These are phyloP conservation scores for Passalora sequoiae DNA, from an alignment of 2,329 filamentous ascomycete species.

Conservation along the genomic window DNA sequence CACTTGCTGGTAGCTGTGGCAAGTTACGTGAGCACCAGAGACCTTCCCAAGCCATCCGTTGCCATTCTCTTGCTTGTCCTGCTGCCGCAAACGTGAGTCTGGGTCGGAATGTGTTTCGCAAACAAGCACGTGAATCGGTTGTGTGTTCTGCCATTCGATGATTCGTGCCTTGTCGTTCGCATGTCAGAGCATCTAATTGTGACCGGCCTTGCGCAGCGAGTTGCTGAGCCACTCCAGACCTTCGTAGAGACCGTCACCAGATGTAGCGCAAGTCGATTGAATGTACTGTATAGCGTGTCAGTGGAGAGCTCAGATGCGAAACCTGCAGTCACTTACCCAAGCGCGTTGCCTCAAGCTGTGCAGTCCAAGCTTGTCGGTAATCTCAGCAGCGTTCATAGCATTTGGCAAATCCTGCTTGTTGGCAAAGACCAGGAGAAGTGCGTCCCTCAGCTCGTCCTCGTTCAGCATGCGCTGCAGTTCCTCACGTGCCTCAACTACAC, in stretches of 20 bases:
- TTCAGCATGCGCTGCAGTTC: constrained; percentile 97
- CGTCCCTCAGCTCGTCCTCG: constrained; percentile 96
- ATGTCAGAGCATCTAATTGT: constrained; percentile 37
- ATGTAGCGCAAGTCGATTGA: constrained; percentile 98
- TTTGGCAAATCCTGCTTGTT: constrained; percentile 98
- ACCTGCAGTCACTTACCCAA: constrained; percentile 69
- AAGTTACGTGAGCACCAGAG: constrained; percentile 15
- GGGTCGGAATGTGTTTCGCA: constrained; percentile 10
- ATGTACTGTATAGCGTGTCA: constrained; percentile 63
- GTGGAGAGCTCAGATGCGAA: background rate
- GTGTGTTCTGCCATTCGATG: constrained; percentile 16
- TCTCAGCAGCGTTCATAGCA: constrained; percentile 99
- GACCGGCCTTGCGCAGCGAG: constrained; percentile 51
- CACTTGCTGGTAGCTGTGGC: constrained; percentile 20
- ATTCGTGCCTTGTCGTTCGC: constrained; percentile 19
- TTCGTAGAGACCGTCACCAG: constrained; percentile 98
- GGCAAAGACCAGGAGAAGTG: constrained; percentile 87
- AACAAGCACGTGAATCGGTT: constrained; percentile 20
- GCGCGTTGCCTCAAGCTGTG: constrained; percentile 97
- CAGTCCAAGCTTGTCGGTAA: constrained; percentile 99
- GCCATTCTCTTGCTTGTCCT: constrained; percentile 21
- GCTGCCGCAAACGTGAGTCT: constrained; percentile 26
- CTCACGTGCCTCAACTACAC: constrained; percentile 87
- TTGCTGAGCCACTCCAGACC: constrained; percentile 68
- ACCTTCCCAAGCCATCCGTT: constrained; percentile 14